Conservation (phyloP, 164 flowering plant species). For the Amborella trichopoda region DNA sequence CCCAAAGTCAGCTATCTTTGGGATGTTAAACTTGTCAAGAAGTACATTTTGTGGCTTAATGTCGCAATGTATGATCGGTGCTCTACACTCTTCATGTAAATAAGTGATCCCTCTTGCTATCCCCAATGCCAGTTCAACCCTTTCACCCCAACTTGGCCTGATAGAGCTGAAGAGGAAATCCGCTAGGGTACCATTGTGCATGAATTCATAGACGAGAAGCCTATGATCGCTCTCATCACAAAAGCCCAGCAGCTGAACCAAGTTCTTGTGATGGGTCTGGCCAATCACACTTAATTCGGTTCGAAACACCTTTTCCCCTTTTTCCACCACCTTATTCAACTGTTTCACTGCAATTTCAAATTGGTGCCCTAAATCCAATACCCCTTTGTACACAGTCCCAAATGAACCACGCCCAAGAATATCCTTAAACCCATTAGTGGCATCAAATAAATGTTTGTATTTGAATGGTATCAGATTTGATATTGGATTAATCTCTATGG, state of each 20-base stretch:
- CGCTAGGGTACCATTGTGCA: constrained; percentile 12
- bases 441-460: constrained; percentile 13
- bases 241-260: constrained; percentile 14
- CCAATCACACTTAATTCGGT: constrained; percentile 15
- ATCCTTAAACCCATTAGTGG: constrained; percentile 11
- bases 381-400: constrained; percentile 12
- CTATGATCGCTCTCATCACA: constrained; percentile 13
- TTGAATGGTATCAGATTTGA: constrained; percentile 5
- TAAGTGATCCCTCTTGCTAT: constrained; percentile 15
- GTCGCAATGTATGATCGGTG: constrained; percentile 17
- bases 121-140: constrained; percentile 13
- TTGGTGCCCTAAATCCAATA: background rate
- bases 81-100: constrained; percentile 14
- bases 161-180: constrained; percentile 10
- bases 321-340: constrained; percentile 5
- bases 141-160: constrained; percentile 16
- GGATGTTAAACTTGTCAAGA: constrained; percentile 8
- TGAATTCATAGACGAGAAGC: constrained; percentile 16
- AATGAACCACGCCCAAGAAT: constrained; percentile 8
- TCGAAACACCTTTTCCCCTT: constrained; percentile 10
- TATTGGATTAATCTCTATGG: background rate
- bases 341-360: constrained; percentile 11
- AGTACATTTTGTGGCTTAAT: constrained; percentile 20
- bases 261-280: constrained; percentile 16
- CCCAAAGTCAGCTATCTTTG: constrained; percentile 26